These are phyloP conservation scores for Grigorovia transvaalensis DNA, from an alignment of 805 yeast species.

Conservation along the genomic window DNA sequence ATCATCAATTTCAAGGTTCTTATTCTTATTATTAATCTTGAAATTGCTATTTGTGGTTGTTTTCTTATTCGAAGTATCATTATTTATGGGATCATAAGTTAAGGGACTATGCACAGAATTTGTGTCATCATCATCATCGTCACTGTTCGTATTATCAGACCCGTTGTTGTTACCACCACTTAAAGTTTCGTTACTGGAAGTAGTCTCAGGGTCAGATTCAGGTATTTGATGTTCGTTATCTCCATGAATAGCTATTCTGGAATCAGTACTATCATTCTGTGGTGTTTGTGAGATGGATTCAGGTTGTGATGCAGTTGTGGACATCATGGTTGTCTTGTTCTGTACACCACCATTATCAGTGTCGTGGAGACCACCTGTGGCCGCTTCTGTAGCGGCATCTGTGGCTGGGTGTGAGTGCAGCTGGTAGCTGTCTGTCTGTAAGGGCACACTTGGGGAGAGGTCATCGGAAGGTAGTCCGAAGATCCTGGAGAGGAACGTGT, in stretches of 20 bases:
- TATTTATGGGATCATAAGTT: too few relatives aligned
- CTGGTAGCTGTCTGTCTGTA: background rate
- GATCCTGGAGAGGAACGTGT: constrained; percentile 26
- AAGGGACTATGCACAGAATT: too few relatives aligned
- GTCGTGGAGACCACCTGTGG: too few relatives aligned
- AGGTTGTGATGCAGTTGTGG: too few relatives aligned
- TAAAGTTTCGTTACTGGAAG: constrained; percentile 6
- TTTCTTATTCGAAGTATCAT: too few relatives aligned
- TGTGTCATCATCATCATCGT: background rate
- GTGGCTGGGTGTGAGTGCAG: background rate
- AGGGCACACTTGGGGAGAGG: background rate
- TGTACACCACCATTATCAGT: background rate
- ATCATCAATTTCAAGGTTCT: background rate
- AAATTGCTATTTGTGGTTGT: too few relatives aligned
- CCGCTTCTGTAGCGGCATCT: background rate
- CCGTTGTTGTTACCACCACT: constrained; percentile 14
- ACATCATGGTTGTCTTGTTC: too few relatives aligned
- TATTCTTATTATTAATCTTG: background rate
- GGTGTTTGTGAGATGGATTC: too few relatives aligned
- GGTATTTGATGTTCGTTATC: constrained; percentile 20
- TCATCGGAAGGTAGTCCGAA: constrained; percentile 26
- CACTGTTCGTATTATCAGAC: too few relatives aligned
- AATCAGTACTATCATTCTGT: background rate
- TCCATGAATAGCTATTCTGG: background rate
- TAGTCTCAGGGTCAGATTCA: constrained; percentile 27